Evolutionary conservation across 202 grass and related monocot genomes (phyloP), one percentile per base, ranked within the genome.

Genomic region (Setaria italica): DNA sequence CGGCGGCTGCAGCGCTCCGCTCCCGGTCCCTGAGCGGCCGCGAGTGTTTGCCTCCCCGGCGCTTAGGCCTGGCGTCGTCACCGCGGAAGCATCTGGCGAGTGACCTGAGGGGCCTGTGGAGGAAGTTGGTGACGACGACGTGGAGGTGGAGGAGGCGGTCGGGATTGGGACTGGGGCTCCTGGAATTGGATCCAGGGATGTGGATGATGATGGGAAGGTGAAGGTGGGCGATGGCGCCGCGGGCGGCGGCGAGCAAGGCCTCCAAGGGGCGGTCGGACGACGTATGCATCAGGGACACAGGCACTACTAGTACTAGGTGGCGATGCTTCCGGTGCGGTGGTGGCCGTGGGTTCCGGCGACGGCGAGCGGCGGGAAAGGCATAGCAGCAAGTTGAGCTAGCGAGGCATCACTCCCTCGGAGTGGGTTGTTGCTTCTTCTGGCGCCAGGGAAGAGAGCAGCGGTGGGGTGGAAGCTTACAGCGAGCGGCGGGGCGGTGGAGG

Each of bases 31-130:
- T 39, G 85, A 83, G 80, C 76, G 12, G 73, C 50, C 37, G 21
- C 3, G 4, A 11, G 53, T 67, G 83, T 62, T 46, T 65, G 67
- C 3, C 68, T 53, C 0, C 21, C 41, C 54, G 45, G 17, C 69
- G 76, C 21, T 62, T 86, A 68, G 53, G 47, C 56, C 46, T 60
- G 70, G 77, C 48, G 63, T 53, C 46, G 37, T 39, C 33, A 49
- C 57, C 71, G 69, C 90, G 72, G 41, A 98, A 95, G 80, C 96
- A 92, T 72, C 91, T 87, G 21, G 85, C 87, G 68, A 92, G 78
- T 11, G 95, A 94, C 63, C 78, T 86, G 63, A 95, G 82, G 34
- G 96, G 90, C 39, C 64, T 94, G 63, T 92, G 96, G 79, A 98
- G 69, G 25, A 98, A 89, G 81, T 68, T 86, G 70, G 91, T 37